Evolutionary conservation across 2,329 filamentous ascomycete genomes (phyloP).

Genomic region (Ceratocystis smalleyi): DNA sequence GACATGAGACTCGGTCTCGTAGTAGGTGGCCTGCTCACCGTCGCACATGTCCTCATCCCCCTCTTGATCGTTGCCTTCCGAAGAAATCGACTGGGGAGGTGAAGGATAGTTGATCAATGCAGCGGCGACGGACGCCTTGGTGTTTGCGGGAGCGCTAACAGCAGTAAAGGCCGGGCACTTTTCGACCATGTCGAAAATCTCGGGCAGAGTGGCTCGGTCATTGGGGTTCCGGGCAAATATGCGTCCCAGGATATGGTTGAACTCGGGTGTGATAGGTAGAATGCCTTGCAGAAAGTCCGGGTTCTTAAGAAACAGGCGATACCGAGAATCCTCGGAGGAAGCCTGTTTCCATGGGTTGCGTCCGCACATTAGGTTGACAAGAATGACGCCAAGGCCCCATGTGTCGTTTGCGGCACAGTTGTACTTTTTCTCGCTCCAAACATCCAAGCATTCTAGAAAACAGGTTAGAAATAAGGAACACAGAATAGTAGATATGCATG

Average conservation of each 20-base stretch:
- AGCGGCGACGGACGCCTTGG: not conserved
- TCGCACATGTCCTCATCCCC: not conserved
- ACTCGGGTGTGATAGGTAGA: constrained; percentile 72
- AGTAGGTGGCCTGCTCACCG: not conserved
- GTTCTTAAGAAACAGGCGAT: constrained; percentile 75
- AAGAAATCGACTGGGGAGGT: constrained; percentile 23
- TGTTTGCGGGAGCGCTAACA: not conserved
- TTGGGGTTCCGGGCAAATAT: constrained; percentile 79
- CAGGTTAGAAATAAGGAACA: constrained; percentile 21
- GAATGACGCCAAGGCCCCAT: constrained; percentile 94
- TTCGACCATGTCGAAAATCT: constrained; percentile 63
- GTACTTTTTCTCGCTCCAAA: constrained; percentile 61
- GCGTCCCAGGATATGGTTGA: constrained; percentile 72
- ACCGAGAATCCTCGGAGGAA: constrained; percentile 83
- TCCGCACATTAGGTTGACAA: constrained; percentile 93
- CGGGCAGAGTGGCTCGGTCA: constrained; percentile 63
- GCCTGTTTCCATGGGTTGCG: constrained; percentile 98
- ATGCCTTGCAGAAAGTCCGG: constrained; percentile 83
- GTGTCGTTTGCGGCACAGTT: constrained; percentile 89
- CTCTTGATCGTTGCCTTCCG: not conserved
- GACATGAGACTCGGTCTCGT: not conserved
- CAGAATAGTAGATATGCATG: constrained; percentile 12
- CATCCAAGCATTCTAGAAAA: constrained; percentile 68
- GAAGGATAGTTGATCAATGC: not conserved
- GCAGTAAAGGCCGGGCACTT: constrained; percentile 56